Evolutionary conservation across 1,284 basidiomycete species (phyloP).

Genomic region (Leccinum solheimii): DNA sequence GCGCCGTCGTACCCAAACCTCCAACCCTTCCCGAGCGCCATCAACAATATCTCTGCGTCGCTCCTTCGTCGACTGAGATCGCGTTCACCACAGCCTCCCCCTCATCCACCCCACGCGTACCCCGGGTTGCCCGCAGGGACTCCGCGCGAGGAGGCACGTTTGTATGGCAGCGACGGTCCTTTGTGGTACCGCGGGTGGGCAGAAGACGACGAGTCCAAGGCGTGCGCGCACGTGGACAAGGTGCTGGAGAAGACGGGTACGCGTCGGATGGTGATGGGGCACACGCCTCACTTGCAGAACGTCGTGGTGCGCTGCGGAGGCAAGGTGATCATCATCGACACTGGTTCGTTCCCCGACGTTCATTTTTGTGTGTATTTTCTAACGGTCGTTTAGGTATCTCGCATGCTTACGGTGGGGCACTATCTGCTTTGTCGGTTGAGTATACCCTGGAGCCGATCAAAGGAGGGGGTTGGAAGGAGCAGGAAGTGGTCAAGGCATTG

Average conservation of each 20-base stretch:
- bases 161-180: slow-evolving; percentile 79
- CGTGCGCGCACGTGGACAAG: slow-evolving; percentile 70
- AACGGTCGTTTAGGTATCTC: slow-evolving; percentile 66
- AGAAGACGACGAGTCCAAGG: slow-evolving; percentile 62
- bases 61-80: slow-evolving; percentile 66
- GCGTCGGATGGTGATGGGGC: slow-evolving; percentile 88
- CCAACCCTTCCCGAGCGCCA: slow-evolving; percentile 75
- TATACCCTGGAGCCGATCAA: slow-evolving; percentile 69
- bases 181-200: slow-evolving; percentile 94
- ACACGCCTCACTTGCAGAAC: slow-evolving; percentile 85
- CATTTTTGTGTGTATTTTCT: no score
- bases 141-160: slow-evolving; percentile 62
- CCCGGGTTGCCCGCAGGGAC: slow-evolving; percentile 70
- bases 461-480: slow-evolving; percentile 62
- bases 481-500: slow-evolving; percentile 76
- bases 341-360: slow-evolving; percentile 43
- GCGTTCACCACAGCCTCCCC: slow-evolving; percentile 60
- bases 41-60: slow-evolving; percentile 71
- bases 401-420: slow-evolving; percentile 87
- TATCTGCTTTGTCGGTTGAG: slow-evolving; percentile 83
- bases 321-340: slow-evolving; percentile 90
- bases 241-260: slow-evolving; percentile 76
- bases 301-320: slow-evolving; percentile 84
- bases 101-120: slow-evolving; percentile 80
- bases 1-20: slow-evolving; percentile 72